phyloP scores from a whole-genome alignment of 2,329 filamentous ascomycete species.

The Penicillium sp. region DNA sequence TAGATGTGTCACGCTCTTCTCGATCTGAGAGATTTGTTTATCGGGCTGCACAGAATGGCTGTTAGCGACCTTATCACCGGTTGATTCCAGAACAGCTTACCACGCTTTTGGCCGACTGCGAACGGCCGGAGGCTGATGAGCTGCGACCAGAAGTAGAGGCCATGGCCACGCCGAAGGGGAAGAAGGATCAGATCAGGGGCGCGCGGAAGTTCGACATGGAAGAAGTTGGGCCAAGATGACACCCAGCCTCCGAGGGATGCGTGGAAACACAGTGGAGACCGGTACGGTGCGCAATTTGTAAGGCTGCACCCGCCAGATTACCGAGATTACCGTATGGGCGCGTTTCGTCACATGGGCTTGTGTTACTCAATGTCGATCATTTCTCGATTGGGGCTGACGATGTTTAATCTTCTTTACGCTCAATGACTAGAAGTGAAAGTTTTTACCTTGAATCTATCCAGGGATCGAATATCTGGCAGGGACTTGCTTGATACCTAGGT shows the following conservation, averaged over 20 bases:
- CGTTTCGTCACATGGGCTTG: no score
- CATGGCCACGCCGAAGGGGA: slow-evolving; percentile 44
- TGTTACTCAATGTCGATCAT: no score
- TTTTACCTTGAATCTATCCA: no score
- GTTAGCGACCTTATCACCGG: background rate
- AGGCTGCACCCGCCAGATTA: background rate
- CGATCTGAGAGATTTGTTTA: slow-evolving; percentile 86
- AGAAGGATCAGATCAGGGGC: slow-evolving; percentile 25
- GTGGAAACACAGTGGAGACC: background rate
- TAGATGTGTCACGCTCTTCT: slow-evolving; percentile 97
- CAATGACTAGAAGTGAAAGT: no score
- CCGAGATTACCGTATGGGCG: background rate
- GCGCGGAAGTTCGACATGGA: slow-evolving; percentile 50
- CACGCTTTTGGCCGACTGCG: slow-evolving; percentile 50
- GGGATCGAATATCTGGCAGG: no score
- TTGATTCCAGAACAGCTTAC: slow-evolving; percentile 42
- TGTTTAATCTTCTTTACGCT: no score
- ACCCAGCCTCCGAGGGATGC: slow-evolving; percentile 10
- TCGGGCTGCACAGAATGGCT: slow-evolving; percentile 48
- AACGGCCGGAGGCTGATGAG: slow-evolving; percentile 61
- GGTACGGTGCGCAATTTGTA: background rate
- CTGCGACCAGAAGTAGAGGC: slow-evolving; percentile 60
- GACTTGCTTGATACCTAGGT: no score
- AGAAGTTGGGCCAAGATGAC: slow-evolving; percentile 9
- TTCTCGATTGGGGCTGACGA: no score